Evolutionary conservation across 257 asterid genomes (phyloP), one percentile per base, ranked within the genome.

Genomic region (Perilla frutescens): DNA sequence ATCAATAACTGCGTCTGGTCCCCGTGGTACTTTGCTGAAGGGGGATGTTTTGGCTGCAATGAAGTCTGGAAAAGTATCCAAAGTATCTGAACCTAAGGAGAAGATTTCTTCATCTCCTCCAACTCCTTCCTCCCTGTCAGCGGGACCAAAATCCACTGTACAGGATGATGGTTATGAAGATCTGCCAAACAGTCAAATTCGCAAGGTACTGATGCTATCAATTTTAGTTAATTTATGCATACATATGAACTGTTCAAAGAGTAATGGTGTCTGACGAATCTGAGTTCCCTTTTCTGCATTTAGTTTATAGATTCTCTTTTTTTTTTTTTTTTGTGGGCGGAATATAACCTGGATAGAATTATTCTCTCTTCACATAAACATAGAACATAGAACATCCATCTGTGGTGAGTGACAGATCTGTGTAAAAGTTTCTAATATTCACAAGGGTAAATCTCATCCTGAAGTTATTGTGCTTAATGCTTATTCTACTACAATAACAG

Each of bases 31-130:
- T 73, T 82, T 95, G 88, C 76, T 87, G 63, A 95, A 95, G 86
- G 97, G 99, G 51, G 99, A 92, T 81, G 96, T 92, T 84, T 86
- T 95, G 77, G 91, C 89, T 77, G 97, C 96, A 67, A 85, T 92
- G 49, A 90, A 92, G 79, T 89, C 96, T 41, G 93, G 91, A 66
- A 90, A 87, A 84, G 96, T 87, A 74, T 85, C 92, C 70, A 83
- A 80, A 71, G 72, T 55, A 61, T 81, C 90, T 12, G 74, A 78
- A 47, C 68, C 88, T 29, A 77, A 77, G 85, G 90, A 84, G 75
- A 77, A 77, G 74, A 58, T 57, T 75, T 71, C 90, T 41, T 80
- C 88, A 6, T 61, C 89, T 62, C 70, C 84, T 70, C 79, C 77
- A 77, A 73, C 88, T 81, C 71, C 87, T 80, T 71, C 84, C 40